Evolutionary conservation across 2,329 filamentous ascomycete genomes (phyloP), one percentile per base, ranked within the genome.

Genomic region (Sarocladium brachiariae): DNA sequence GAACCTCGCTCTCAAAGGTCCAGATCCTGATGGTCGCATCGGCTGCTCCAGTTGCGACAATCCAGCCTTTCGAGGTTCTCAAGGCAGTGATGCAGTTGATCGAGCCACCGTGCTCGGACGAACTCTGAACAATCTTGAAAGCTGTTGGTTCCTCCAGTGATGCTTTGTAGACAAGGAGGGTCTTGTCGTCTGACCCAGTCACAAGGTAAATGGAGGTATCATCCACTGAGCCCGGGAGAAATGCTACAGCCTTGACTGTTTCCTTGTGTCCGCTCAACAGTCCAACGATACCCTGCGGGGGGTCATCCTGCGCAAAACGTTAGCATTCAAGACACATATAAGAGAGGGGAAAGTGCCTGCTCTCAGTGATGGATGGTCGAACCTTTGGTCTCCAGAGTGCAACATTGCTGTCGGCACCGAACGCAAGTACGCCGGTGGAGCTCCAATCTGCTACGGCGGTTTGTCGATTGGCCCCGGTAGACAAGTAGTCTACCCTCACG

Each of bases 371-470:
- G n/a, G n/a, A n/a, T n/a, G n/a, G n/a, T n/a, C n/a, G n/a, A n/a
- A n/a, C 88, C 64, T 77, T 68, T 51, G 90, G 90, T 63, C 83
- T 75, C 93, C 93, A 99, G 35, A 97, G 64, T 38, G 90, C 92
- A 59, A 99, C 78, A 69, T 93, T 93, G 58, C 84, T 83, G 67
- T 95, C 89, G 8, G 91, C 86, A 27, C 93, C 93, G 70, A 89
- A 99, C 25, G 90, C 93, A 50, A 99, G 74, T 39, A 90, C 65
- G 9, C 86, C 87, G 55, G 77, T 70, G 18, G 70, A 63, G 63
- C 87, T 83, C 93, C 93, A 99, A 70, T 97, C 92, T 24, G 92
- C 91, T 24, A 89, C 87, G 14, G 86, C 84, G 16, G 92, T 87
- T 61, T 97, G 89, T 59, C 92, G 80, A 67, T 97, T 99, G 43